A percentile compares a stretch with the other conserved stretches of the same genome.
Conservation (phyloP, 345 rosid genomes). For the Luvunga scandens region DNA sequence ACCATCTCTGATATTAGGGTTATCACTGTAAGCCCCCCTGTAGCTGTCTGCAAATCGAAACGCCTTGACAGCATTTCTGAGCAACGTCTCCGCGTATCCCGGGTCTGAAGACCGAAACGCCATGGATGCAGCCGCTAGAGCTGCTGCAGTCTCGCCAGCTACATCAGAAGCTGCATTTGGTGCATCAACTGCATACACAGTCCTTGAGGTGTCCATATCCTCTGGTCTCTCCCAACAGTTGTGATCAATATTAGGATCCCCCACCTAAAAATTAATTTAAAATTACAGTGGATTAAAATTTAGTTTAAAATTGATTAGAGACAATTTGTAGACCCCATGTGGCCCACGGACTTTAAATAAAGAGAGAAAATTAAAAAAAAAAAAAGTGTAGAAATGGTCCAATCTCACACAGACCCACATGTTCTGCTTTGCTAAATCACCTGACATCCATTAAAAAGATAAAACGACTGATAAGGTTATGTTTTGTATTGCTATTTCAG, state of each 20-base stretch:
- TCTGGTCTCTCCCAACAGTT: slow-evolving; percentile 97
- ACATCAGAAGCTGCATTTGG: slow-evolving; percentile 91
- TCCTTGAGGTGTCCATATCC: slow-evolving; percentile 89
- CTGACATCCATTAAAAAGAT: too few relatives aligned
- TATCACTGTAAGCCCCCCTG: slow-evolving; percentile 95
- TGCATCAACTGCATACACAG: slow-evolving; percentile 73
- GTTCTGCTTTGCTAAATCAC: not conserved
- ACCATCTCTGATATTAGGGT: slow-evolving; percentile 57
- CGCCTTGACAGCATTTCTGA: slow-evolving; percentile 52
- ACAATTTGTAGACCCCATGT: not conserved
- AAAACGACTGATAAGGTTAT: too few relatives aligned
- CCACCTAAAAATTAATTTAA: slow-evolving; percentile 48
- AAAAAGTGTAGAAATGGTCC: not conserved
- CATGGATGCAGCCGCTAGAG: slow-evolving; percentile 86
- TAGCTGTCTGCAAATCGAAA: slow-evolving; percentile 73
- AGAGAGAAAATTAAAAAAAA: not conserved
- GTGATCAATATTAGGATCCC: slow-evolving; percentile 82
- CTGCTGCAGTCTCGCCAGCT: slow-evolving; percentile 86
- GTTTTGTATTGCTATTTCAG: too few relatives aligned
- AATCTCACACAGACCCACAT: not conserved
- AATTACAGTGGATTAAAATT: not conserved
- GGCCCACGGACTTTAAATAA: not conserved
- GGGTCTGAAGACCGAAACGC: slow-evolving; percentile 79
- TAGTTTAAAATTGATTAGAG: not conserved
- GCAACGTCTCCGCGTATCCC: slow-evolving; percentile 65